Evolutionary conservation across 108 stramenopile species (phyloP), one percentile per base, ranked within the genome.

Genomic region (Nitzschia putrida): DNA sequence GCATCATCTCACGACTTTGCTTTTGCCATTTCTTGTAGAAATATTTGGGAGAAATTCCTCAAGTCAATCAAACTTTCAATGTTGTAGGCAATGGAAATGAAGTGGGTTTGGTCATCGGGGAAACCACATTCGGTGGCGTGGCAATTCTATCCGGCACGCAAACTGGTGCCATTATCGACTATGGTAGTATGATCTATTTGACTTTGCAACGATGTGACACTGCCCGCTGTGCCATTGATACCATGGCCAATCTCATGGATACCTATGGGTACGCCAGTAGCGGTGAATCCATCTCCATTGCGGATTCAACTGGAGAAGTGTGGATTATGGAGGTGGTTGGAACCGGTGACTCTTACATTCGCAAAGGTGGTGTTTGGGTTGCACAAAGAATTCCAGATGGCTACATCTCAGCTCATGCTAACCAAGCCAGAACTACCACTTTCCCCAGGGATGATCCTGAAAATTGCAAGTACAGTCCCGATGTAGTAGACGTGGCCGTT

Each of bases 321-420:
- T 91, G 90, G 90, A 85, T 88, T 50, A 84, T 88, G 83, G 90
- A 91, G 66, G 79, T 91, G 40, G 86, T 88, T 40, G 85, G 86
- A 43, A 52, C 78, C 54, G 90, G 90, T 9, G 42, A 55, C 24
- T 47, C 66, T 20, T 76, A 76, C 22, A 60, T 64, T 8, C 72
- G 72, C 52, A 42, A 57, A 11, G 89, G 89, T 14, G 81, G 83
- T 57, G 89, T 91, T 8, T 91, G 89, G 89, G 90, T 86, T 20
- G 90, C 90, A 8, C 58, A 50, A 47, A 61, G 70, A 21, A 69
- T 91, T 45, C 89, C 89, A 6, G 78, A 82, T 52, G 86, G 86
- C 18, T 43, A 44, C 52, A 59, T 79, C 13, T 53, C 71, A 2
- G 86, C 86, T 8, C 89, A 91, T 74, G 86, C 89, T 52, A 91